Evolutionary conservation across 108 stramenopile genomes (phyloP).

Genomic region (Stephanodiscus triporus): DNA sequence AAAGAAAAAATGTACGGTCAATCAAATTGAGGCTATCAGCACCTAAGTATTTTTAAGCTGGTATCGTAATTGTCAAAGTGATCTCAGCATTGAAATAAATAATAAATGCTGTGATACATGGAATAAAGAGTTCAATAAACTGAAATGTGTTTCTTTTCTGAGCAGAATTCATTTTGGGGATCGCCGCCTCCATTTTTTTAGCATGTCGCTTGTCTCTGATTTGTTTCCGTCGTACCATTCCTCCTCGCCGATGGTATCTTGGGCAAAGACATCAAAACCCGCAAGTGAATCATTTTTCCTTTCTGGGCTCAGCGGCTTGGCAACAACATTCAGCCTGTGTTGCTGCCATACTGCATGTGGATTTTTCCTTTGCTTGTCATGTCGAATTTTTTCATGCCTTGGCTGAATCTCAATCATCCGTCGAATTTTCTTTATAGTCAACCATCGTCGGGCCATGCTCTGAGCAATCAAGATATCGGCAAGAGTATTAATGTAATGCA

Average conservation of each 20-base stretch:
- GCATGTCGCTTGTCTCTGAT: conserved; percentile 47
- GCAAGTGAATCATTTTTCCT: conserved; percentile 3
- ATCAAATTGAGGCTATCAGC: neutral
- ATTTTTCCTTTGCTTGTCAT: conserved; percentile 9
- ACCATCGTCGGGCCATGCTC: conserved; percentile 69
- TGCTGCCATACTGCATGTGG: conserved; percentile 19
- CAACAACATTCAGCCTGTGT: conserved; percentile 23
- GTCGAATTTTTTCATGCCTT: conserved; percentile 4
- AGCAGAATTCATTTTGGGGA: conserved; percentile 1
- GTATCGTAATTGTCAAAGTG: too few species aligned
- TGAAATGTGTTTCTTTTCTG: neutral
- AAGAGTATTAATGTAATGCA: conserved; percentile 61
- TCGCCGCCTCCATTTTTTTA: conserved; percentile 38
- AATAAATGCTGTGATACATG: neutral
- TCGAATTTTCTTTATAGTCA: conserved; percentile 27
- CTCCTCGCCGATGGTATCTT: conserved; percentile 13
- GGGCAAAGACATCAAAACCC: conserved; percentile 23
- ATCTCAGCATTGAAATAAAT: too few species aligned
- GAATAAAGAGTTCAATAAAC: neutral
- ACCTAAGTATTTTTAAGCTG: neutral
- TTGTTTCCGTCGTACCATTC: conserved; percentile 45
- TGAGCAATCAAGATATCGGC: conserved; percentile 69
- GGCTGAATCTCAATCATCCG: conserved; percentile 4
- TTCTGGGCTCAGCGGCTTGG: conserved; percentile 3
- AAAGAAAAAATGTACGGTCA: neutral